Evolutionary conservation across 2,329 filamentous ascomycete genomes (phyloP).

Genomic region (Arthrobotrys iridis): DNA sequence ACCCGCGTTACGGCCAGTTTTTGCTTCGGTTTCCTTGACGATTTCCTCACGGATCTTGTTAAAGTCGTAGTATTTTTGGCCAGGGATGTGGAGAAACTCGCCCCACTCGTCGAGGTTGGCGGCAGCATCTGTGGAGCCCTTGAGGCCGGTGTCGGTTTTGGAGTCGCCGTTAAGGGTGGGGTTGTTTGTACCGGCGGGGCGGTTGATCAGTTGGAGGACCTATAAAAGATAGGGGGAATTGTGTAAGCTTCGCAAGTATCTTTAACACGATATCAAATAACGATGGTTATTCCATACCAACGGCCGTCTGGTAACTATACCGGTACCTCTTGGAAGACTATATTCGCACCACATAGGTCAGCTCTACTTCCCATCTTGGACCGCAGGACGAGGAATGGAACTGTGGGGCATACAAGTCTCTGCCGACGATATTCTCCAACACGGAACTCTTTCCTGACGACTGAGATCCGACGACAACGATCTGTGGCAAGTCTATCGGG

Average conservation of each 20-base stretch:
- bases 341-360: slow-evolving; percentile 18
- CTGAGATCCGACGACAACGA: slow-evolving; percentile 97
- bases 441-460: slow-evolving; percentile 99
- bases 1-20: slow-evolving; percentile 94
- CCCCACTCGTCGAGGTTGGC: slow-evolving; percentile 97
- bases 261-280: background rate
- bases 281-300: slow-evolving; percentile 66
- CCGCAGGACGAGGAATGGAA: slow-evolving; percentile 33
- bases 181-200: slow-evolving; percentile 69
- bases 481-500: slow-evolving; percentile 97
- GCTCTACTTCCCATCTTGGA: slow-evolving; percentile 49
- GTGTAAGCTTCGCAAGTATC: slow-evolving; percentile 12
- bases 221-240: slow-evolving; percentile 37
- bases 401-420: slow-evolving; percentile 95
- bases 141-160: slow-evolving; percentile 72
- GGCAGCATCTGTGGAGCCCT: slow-evolving; percentile 78
- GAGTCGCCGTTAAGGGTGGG: slow-evolving; percentile 66
- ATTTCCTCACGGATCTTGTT: slow-evolving; percentile 99
- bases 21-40: slow-evolving; percentile 91
- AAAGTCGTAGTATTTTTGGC: slow-evolving; percentile 97
- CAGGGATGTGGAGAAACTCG: slow-evolving; percentile 97
- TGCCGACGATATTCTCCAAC: slow-evolving; percentile 96
- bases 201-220: slow-evolving; percentile 96
- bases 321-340: slow-evolving; percentile 94
- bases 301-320: slow-evolving; percentile 94